phyloP scores from a whole-genome alignment of 306 rosid genomes.

The Hippophae tibetana region DNA sequence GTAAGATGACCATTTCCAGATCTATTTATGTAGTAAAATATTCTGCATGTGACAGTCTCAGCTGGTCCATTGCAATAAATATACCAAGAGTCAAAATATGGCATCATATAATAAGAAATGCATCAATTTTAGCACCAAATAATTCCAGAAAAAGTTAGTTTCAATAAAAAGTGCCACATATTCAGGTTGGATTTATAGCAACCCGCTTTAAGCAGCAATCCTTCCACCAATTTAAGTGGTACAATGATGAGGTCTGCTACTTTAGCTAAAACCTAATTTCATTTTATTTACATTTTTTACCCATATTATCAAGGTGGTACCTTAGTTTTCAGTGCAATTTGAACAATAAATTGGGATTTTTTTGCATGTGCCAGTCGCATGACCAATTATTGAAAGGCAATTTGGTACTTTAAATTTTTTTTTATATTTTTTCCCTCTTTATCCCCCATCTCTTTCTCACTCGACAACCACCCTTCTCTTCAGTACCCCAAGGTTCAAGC shows the following conservation, averaged over 20 bases:
- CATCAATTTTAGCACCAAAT: too few species aligned
- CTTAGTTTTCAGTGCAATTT: too few species aligned
- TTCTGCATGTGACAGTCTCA: slow-evolving; percentile 96
- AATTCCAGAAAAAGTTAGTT: too few species aligned
- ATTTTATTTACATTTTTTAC: too few species aligned
- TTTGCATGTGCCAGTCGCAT: too few species aligned
- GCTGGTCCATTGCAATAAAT: slow-evolving; percentile 62
- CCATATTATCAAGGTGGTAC: too few species aligned
- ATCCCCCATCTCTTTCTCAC: too few species aligned
- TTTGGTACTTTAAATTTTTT: too few species aligned
- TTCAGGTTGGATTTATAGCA: too few species aligned
- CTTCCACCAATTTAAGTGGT: not conserved
- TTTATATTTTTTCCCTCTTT: too few species aligned
- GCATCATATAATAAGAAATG: not conserved
- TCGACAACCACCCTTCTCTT: slow-evolving; percentile 66
- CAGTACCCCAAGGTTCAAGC: slow-evolving; percentile 90
- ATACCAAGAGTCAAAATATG: slow-evolving; percentile 17
- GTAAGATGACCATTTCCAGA: slow-evolving; percentile 81
- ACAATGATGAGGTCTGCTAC: not conserved
- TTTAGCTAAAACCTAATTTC: not conserved
- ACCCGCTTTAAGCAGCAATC: not conserved
- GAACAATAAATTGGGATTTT: too few species aligned
- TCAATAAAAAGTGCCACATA: not conserved
- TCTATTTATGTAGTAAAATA: slow-evolving; percentile 94
- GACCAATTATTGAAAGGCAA: too few species aligned